Evolutionary conservation across 495 filamentous ascomycete species (phyloP).

Genomic region (Aspergillus steynii): DNA sequence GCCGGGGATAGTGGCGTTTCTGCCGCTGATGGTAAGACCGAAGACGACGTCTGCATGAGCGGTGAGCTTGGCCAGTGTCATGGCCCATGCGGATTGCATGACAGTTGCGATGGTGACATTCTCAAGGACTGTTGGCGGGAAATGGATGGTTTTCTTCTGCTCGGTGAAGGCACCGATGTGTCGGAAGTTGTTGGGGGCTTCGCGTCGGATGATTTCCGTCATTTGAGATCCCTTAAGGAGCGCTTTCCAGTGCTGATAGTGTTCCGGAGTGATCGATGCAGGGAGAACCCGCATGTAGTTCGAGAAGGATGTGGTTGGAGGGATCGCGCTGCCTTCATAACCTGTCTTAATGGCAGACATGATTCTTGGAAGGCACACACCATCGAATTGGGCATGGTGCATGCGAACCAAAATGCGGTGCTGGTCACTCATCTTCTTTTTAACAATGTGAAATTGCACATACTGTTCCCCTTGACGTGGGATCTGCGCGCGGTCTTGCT

Average conservation of each 20-base stretch:
- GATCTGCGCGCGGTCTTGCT: conserved; percentile 48
- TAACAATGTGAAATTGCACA: conserved; percentile 61
- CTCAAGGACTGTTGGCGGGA: conserved; percentile 38
- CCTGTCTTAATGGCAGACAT: conserved; percentile 53
- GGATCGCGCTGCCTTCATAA: conserved; percentile 51
- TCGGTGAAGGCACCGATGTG: conserved; percentile 39
- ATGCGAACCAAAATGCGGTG: conserved; percentile 65
- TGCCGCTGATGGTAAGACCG: conserved; percentile 55
- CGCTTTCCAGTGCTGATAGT: conserved; percentile 53
- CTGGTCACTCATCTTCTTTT: conserved; percentile 44
- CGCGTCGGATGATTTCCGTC: conserved; percentile 44
- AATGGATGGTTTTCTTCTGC: conserved; percentile 40
- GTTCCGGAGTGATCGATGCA: conserved; percentile 44
- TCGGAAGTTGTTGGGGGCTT: conserved; percentile 39
- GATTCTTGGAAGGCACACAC: conserved; percentile 64
- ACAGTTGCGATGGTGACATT: conserved; percentile 57
- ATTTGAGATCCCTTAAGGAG: conserved; percentile 47
- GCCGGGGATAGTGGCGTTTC: conserved; percentile 54
- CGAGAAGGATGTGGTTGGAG: conserved; percentile 53
- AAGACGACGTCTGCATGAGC: conserved; percentile 55
- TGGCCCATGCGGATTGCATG: conserved; percentile 59
- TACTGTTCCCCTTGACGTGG: conserved; percentile 63
- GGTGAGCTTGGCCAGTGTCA: conserved; percentile 52
- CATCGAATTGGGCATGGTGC: conserved; percentile 77
- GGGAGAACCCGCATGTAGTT: conserved; percentile 57